phyloP scores from a whole-genome alignment of 805 yeast genomes.

The Ogataea pilisensis region DNA sequence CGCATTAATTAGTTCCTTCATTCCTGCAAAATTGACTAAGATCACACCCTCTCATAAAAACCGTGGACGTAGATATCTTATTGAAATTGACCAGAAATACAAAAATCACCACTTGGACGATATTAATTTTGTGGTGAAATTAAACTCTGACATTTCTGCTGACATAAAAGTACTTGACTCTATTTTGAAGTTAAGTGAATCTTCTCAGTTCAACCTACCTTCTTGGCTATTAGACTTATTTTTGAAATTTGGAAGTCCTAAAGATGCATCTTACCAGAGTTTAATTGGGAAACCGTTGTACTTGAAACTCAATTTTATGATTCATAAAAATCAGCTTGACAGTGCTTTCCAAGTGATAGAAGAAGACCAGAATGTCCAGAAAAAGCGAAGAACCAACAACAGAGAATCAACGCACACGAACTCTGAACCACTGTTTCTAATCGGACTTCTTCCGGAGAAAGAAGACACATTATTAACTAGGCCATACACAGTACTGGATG shows the following conservation, averaged over 20 bases:
- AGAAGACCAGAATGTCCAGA: not conserved
- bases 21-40: conserved; percentile 4
- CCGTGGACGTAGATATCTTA: conserved; percentile 2
- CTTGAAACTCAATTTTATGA: conserved; percentile 23
- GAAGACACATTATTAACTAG: not conserved
- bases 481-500: not conserved
- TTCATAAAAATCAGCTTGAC: not conserved
- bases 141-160: not conserved
- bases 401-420: too few species aligned
- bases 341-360: not conserved
- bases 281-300: conserved; percentile 6
- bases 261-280: conserved; percentile 8
- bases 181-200: not conserved
- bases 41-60: not conserved
- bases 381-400: conserved; percentile 6
- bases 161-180: not conserved
- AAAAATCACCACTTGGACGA: not conserved
- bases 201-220: conserved; percentile 20
- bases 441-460: not conserved
- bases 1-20: not conserved
- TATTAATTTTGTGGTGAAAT: conserved; percentile 3
- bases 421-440: not conserved
- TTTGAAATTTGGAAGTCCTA: conserved; percentile 31
- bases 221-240: conserved; percentile 33
- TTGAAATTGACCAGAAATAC: conserved; percentile 1